These are phyloP conservation scores for Erigeron philadelphicus DNA, from an alignment of 140 eudicot genomes.

Conservation along the genomic window DNA sequence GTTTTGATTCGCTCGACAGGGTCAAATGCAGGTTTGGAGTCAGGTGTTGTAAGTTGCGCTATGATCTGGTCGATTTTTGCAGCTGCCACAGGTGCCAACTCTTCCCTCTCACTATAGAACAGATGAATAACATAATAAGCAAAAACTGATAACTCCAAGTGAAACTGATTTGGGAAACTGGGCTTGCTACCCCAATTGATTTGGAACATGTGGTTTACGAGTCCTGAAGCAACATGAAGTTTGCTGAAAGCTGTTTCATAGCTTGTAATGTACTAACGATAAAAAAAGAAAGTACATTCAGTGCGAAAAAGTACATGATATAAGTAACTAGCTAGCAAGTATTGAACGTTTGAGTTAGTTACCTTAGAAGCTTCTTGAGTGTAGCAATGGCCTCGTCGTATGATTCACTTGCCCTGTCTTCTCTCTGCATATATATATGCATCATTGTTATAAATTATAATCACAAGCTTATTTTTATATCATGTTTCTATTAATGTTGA, in stretches of 20 bases:
- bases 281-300: no score
- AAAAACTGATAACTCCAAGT: neutral
- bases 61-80: constrained; percentile 60
- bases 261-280: no score
- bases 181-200: no score
- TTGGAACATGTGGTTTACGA: constrained; percentile 5
- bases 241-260: no score
- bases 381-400: constrained; percentile 81
- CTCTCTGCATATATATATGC: constrained; percentile 44
- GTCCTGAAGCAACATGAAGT: neutral
- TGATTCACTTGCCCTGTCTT: constrained; percentile 65
- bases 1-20: constrained; percentile 65
- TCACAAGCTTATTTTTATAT: no score
- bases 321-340: neutral
- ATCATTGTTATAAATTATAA: neutral
- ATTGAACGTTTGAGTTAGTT: constrained; percentile 1
- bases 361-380: constrained; percentile 85
- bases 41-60: constrained; percentile 52
- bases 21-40: constrained; percentile 31
- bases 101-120: constrained; percentile 65
- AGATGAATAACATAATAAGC: neutral
- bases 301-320: constrained; percentile 50
- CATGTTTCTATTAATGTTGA: no score
- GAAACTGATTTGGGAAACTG: no score
- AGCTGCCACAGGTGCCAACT: constrained; percentile 78